Base-by-base conservation (phyloP, 1,284 basidiomycete species). In the Malassezia nana region DNA sequence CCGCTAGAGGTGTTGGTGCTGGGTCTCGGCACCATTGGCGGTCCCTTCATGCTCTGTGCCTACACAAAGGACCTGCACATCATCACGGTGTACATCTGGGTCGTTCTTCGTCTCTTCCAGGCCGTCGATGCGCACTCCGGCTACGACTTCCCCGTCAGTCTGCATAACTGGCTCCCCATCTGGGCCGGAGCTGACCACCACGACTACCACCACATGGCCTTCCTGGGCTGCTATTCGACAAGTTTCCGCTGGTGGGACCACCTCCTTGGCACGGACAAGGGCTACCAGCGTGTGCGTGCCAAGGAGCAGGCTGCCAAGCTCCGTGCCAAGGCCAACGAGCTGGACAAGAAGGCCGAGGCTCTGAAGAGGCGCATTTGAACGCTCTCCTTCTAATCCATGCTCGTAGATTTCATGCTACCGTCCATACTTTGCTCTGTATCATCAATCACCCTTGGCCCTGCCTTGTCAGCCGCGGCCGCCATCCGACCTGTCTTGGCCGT, bases 131-230 rank as follows among this genome's bases (percentile, higher is more conserved):
- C 94, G 1, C 92, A 98, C 82, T 88, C 85, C 45, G 92, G 92
- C 52, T 96, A 95, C 75, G 89, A 75, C 60, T 72, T 75, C 53
- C 72, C 72, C 83, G 87, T 69, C 32, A 92, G 88, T n/a, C 79
- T 98, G 59, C 85, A 90, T 69, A 84, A 92, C 79, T 84, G 89
- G 70, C 57, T 98, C 26, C 92, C 92, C 3, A 89, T 96, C 81
- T 98, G 92, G 92, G 89, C 89, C 22, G 92, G 94, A 46, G 94
- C 92, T 0, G 94, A 98, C 72, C 91, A 95, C 79, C 91, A 95
- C 76, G 91, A 71, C 63, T 65, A 75, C 60, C 72, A 75, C 60
- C 74, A 74, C 61, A 65, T 67, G 64, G 67, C 67, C 15, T 66
- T 64, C 38, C 51, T 70, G 2, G 62, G 65, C 54, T 71, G 66